Evolutionary conservation across 2,329 filamentous ascomycete genomes (phyloP), one percentile per base, ranked within the genome.

Genomic region (Nemania bipapillata): DNA sequence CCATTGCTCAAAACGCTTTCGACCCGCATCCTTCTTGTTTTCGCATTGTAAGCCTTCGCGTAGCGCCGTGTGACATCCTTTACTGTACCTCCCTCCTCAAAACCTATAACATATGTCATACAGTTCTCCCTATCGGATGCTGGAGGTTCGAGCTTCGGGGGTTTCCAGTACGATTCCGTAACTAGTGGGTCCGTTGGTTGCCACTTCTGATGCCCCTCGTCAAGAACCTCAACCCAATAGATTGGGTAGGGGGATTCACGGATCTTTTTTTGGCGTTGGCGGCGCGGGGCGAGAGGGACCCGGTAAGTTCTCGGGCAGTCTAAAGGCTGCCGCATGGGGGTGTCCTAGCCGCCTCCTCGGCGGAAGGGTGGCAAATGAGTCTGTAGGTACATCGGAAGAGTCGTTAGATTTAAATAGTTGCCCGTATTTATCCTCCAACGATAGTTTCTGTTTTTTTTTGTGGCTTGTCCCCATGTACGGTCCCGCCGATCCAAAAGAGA

Each of bases 171-270:
- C 0, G 72, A 91, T 63, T 88, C 86, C 0, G 94, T 97, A 1
- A 96, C 93, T 0, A 97, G 80, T 0, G 94, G 89, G 77, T 99
- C 96, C 42, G 96, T 88, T 0, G 93, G 87, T 63, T 97, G 88
- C 96, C 96, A 99, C 82, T 93, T 97, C 77, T 97, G 92, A 71
- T 93, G 89, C 0, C 92, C 91, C 61, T 89, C 84, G 71, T 97
- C 94, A 72, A 97, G 92, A 3, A 93, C 90, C 81, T 99, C 96
- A 0, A 97, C 91, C 96, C 96, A 99, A 77, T 94, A 98, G 2
- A 98, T 86, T 0, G 96, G 96, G 75, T 91, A 92, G 0, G 87
- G 80, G 0, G 93, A 94, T 76, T 95, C 92, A 26, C 85, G 86
- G 11, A 91, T 86, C 15, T 77, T 81, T 62, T n/a, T 81, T 82